Conservation (phyloP, 2,329 filamentous ascomycete species). For the Pleoardoris graminearum region DNA sequence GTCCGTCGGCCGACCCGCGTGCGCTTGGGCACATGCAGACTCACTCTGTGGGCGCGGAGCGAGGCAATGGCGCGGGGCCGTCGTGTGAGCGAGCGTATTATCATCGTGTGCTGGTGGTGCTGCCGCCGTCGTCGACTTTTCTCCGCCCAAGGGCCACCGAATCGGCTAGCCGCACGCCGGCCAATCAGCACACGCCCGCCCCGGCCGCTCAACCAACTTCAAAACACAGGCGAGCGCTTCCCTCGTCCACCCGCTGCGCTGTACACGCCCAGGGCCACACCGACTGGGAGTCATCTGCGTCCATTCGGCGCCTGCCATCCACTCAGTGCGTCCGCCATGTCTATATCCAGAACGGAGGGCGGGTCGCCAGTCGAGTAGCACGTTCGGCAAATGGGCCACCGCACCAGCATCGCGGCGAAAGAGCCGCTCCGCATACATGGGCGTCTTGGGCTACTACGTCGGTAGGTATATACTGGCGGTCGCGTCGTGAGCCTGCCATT, state of each 20-base stretch:
- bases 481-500: conserved; percentile 5
- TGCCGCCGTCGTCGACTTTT: conserved; percentile 15
- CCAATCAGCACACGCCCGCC: conserved; percentile 38
- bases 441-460: neutral
- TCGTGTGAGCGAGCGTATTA: conserved; percentile 39
- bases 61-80: conserved; percentile 32
- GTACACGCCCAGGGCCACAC: conserved; percentile 36
- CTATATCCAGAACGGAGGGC: conserved; percentile 37
- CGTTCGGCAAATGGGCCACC: neutral
- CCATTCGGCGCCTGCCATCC: conserved; percentile 33
- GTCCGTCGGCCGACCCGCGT: conserved; percentile 17
- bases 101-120: conserved; percentile 30
- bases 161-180: conserved; percentile 21
- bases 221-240: conserved; percentile 34
- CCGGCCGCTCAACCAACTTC: conserved; percentile 15
- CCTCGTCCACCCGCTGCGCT: conserved; percentile 33
- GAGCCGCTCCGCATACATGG: conserved; percentile 1
- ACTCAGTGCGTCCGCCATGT: conserved; percentile 35
- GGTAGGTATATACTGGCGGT: conserved; percentile 13
- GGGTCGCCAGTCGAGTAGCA: conserved; percentile 15
- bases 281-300: conserved; percentile 24
- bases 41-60: conserved; percentile 28
- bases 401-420: neutral
- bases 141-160: conserved; percentile 10
- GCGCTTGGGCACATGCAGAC: conserved; percentile 9